phyloP scores from a whole-genome alignment of 2,329 filamentous ascomycete genomes.

The Cephalotrichum gorgonifer region DNA sequence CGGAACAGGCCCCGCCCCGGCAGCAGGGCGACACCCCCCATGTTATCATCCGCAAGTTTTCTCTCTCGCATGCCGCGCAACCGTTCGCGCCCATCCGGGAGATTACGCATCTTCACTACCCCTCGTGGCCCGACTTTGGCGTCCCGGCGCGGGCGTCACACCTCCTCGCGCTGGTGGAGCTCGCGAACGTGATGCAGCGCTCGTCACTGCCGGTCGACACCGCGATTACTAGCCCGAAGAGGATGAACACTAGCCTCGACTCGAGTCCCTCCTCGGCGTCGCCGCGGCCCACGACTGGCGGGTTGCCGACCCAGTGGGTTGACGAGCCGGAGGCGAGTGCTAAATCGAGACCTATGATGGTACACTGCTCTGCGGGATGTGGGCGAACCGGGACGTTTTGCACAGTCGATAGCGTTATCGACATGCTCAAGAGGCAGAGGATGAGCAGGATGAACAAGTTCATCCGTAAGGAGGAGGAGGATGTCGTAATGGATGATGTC shows the following conservation, averaged over 20 bases:
- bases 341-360: conserved; percentile 61
- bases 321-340: conserved; percentile 49
- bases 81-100: conserved; percentile 84
- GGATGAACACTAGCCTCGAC: conserved; percentile 14
- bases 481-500: conserved; percentile 31
- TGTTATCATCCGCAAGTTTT: conserved; percentile 80
- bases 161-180: conserved; percentile 78
- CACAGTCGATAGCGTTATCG: conserved; percentile 88
- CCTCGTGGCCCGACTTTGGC: conserved; percentile 96
- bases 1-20: conserved; percentile 18
- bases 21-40: conserved; percentile 49
- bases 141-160: conserved; percentile 82
- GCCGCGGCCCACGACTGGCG: background rate
- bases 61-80: conserved; percentile 62
- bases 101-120: conserved; percentile 89
- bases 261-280: conserved; percentile 15
- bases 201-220: conserved; percentile 39
- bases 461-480: conserved; percentile 24
- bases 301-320: conserved; percentile 25
- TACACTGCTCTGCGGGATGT: conserved; percentile 94
- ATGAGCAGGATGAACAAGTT: conserved; percentile 19
- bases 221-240: conserved; percentile 20
- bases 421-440: conserved; percentile 87
- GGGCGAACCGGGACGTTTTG: conserved; percentile 94
- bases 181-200: conserved; percentile 66